These are phyloP conservation scores for Tetradesmus lagerheimii DNA, from an alignment of 139 green algal species.

Conservation along the genomic window DNA sequence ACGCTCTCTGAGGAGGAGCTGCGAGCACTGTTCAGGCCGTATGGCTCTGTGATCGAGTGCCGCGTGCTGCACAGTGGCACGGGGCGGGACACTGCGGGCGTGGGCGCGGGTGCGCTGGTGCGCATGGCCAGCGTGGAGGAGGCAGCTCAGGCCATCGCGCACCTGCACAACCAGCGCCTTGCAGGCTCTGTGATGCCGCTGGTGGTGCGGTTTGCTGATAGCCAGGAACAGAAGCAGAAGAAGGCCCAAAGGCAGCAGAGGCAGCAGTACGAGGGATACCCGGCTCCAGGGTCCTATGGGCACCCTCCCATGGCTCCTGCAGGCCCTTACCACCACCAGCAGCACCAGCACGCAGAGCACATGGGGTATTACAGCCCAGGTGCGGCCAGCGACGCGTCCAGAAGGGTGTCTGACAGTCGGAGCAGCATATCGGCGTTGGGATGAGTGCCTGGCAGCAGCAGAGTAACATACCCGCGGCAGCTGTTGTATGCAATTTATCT, in stretches of 20 bases:
- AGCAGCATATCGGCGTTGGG: neutral
- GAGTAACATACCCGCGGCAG: too few species aligned
- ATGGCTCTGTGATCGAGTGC: slow-evolving; percentile 61
- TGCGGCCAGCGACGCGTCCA: neutral
- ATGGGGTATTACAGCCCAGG: slow-evolving; percentile 23
- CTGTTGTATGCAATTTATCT: too few species aligned
- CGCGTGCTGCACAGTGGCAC: slow-evolving; percentile 58
- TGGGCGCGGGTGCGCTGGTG: slow-evolving; percentile 58
- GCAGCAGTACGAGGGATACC: neutral
- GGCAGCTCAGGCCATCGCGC: slow-evolving; percentile 62
- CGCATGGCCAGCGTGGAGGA: slow-evolving; percentile 65
- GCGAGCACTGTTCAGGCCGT: slow-evolving; percentile 50
- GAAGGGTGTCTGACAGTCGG: neutral
- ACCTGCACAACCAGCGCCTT: slow-evolving; percentile 62
- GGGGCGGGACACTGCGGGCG: slow-evolving; percentile 40
- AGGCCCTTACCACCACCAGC: slow-evolving; percentile 14
- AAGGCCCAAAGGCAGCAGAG: slow-evolving; percentile 52
- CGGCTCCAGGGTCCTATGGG: neutral
- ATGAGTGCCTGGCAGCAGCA: neutral
- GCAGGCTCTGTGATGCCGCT: slow-evolving; percentile 58
- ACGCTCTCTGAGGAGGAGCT: slow-evolving; percentile 53
- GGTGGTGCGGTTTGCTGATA: slow-evolving; percentile 73
- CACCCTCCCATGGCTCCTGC: neutral
- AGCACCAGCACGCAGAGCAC: slow-evolving; percentile 26
- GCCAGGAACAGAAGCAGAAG: slow-evolving; percentile 71